Base-by-base conservation (phyloP, 1,284 basidiomycete species). In the Schizopora paradoxa region DNA sequence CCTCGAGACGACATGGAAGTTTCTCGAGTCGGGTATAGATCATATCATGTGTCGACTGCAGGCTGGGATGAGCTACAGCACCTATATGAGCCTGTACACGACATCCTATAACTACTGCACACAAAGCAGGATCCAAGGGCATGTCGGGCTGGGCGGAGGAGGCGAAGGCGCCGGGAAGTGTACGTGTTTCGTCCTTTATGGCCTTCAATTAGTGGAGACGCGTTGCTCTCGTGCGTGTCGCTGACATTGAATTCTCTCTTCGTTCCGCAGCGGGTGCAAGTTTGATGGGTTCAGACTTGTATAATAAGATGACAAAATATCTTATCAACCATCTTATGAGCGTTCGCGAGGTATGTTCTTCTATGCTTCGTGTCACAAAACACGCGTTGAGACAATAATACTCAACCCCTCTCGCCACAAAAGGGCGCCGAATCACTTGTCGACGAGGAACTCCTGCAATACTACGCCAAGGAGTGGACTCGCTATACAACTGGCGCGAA, bases 31-130 rank as follows among this genome's bases (percentile, higher is more conserved):
- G 48, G 93, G 93, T 39, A 90, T 96, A 48, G 87, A 93, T 65
- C 89, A 91, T 64, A 92, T 93, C 69, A 93, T 93, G 91, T 90
- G 83, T 49, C 78, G 86, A 60, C 77, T 91, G 29, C 84, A 91
- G 56, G 78, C 83, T 13, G 93, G 93, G 49, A 86, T 98, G 61
- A 89, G 88, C 22, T 94, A 92, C 68, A 79, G 82, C 47, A 91
- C 89, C 62, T 97, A 97, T 68, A 94, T 95, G 72, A 80, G 83
- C 58, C 77, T 95, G 45, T 97, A 96, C 66, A 92, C 90, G 44
- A 86, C 91, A 33, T 89, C 90, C 6, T 97, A 98, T 76, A 95
- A 98, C 69, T 97, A 94, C 63, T 97, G 94, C 64, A 97, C 91
- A 18, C 87, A 82, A 19, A 87, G 83, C n/a, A 83, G 86, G 60